These are phyloP conservation scores for Carallia pectinifolia DNA, from an alignment of 345 rosid species.

Conservation along the genomic window DNA sequence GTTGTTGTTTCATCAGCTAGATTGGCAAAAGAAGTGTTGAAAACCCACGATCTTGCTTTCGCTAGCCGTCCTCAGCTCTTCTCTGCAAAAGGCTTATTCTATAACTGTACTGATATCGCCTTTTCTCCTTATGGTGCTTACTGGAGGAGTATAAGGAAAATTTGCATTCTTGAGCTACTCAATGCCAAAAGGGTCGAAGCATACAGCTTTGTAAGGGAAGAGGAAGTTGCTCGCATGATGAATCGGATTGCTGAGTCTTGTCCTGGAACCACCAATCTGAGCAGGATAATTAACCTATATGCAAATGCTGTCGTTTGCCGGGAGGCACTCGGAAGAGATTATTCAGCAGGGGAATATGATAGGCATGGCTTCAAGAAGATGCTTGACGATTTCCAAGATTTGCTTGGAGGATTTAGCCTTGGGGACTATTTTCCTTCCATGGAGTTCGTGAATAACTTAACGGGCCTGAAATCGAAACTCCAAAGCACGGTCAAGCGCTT, in stretches of 20 bases:
- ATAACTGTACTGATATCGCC: conserved; percentile 22
- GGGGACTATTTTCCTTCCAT: conserved; percentile 28
- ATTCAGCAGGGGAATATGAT: conserved; percentile 33
- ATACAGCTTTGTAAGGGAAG: conserved; percentile 16
- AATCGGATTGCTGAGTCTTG: conserved; percentile 11
- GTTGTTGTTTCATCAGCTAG: conserved; percentile 18
- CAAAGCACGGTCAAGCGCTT: conserved; percentile 8
- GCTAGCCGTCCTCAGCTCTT: conserved; percentile 19
- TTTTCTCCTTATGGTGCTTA: conserved; percentile 27
- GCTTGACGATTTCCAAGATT: conserved; percentile 37
- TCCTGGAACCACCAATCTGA: conserved; percentile 16
- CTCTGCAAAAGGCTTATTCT: conserved; percentile 23
- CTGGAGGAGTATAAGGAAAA: conserved; percentile 25
- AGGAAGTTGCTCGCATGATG: conserved; percentile 21
- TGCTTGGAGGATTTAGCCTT: conserved; percentile 30
- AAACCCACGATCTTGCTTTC: conserved; percentile 27
- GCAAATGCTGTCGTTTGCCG: conserved; percentile 25
- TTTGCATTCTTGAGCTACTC: conserved; percentile 25
- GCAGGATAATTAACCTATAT: conserved; percentile 19
- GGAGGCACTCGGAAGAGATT: conserved; percentile 19
- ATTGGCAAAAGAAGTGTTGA: conserved; percentile 24
- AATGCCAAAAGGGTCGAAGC: conserved; percentile 20
- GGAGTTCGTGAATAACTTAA: conserved; percentile 24
- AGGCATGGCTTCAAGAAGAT: conserved; percentile 43
- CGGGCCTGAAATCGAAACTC: conserved; percentile 25